phyloP scores from a whole-genome alignment of 176 grass and related monocot genomes.

The Thinopyrum elongatum region DNA sequence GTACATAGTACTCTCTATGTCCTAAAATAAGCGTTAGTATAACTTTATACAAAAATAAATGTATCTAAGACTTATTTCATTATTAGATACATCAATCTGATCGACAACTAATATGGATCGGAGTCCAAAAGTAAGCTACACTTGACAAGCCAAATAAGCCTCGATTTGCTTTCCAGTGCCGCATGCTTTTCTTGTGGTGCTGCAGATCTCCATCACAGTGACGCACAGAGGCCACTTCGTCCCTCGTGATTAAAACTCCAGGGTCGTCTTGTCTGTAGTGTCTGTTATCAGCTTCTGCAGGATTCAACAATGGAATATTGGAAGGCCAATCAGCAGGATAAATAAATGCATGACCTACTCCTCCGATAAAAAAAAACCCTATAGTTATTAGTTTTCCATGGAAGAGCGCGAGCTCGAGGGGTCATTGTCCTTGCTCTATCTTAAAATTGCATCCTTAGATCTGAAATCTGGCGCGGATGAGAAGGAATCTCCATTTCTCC shows the following conservation, averaged over 20 bases:
- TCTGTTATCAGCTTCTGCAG: neutral
- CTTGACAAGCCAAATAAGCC: neutral
- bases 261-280: neutral
- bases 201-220: neutral
- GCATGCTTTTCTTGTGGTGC: neutral
- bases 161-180: neutral
- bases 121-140: no score
- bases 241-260: neutral
- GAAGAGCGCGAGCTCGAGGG: neutral
- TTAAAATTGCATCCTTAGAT: neutral
- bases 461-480: neutral
- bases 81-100: no score
- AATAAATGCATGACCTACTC: slow-evolving; percentile 8
- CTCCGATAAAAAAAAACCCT: neutral
- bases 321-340: neutral
- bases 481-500: neutral
- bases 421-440: neutral
- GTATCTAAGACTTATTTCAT: no score
- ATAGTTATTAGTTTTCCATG: neutral
- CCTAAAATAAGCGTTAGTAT: no score
- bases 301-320: neutral
- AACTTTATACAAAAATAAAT: no score
- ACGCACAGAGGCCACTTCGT: neutral
- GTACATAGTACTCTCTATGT: no score
- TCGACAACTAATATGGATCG: no score